These are phyloP conservation scores for Suillus hirtellus DNA, from an alignment of 768 basidiomycete species.

Conservation along the genomic window DNA sequence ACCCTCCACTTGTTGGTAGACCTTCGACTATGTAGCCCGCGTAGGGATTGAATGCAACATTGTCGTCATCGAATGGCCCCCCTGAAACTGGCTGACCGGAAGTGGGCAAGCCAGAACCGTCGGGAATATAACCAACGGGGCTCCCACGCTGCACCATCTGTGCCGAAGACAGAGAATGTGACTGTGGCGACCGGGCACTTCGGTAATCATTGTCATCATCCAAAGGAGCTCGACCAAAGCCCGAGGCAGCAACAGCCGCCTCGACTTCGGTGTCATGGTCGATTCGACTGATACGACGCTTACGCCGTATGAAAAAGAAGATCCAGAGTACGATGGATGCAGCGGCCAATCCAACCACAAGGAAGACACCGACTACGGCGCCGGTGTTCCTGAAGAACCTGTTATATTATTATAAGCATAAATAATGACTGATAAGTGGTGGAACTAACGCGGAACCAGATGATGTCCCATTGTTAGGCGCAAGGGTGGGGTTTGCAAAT, in stretches of 20 bases:
- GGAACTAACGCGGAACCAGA: slow-evolving; percentile 52
- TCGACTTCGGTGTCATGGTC: slow-evolving; percentile 73
- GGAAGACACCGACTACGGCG: slow-evolving; percentile 90
- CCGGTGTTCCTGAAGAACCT: slow-evolving; percentile 90
- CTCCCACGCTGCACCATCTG: slow-evolving; percentile 45
- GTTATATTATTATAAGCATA: slow-evolving; percentile 10
- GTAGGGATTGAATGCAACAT: slow-evolving; percentile 51
- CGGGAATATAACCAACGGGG: slow-evolving; percentile 15
- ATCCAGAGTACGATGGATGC: slow-evolving; percentile 69
- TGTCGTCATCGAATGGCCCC: slow-evolving; percentile 21
- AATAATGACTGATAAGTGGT: slow-evolving; percentile 8
- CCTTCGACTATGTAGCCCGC: slow-evolving; percentile 38
- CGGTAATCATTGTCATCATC: slow-evolving; percentile 62
- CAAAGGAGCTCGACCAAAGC: slow-evolving; percentile 64
- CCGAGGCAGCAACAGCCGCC: slow-evolving; percentile 71
- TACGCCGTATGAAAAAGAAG: slow-evolving; percentile 68
- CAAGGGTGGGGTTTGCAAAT: slow-evolving; percentile 72
- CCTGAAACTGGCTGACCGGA: slow-evolving; percentile 39
- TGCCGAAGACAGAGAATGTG: slow-evolving; percentile 22
- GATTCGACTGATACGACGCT: slow-evolving; percentile 57
- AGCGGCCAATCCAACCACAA: slow-evolving; percentile 81
- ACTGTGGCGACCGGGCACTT: slow-evolving; percentile 21
- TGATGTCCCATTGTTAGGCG: slow-evolving; percentile 43
- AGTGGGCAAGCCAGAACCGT: slow-evolving; percentile 20
- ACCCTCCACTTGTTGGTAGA: slow-evolving; percentile 35